Base-by-base conservation (phyloP, 768 basidiomycete species). In the Rhodocollybia butyracea region DNA sequence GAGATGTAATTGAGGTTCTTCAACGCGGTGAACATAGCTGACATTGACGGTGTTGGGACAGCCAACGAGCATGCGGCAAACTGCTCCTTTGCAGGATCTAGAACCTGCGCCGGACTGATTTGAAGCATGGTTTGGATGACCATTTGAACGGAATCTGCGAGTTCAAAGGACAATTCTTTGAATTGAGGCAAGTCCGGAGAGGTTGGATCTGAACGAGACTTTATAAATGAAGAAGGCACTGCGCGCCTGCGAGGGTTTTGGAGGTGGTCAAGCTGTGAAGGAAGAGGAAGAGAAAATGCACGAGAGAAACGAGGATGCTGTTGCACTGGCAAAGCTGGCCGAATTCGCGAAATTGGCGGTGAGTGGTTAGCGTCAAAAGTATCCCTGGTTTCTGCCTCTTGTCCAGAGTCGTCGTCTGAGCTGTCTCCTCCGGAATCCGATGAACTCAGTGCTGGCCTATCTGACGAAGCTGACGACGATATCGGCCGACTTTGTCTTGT, bases 1-100 rank as follows among this genome's bases (percentile, higher is more conserved):
- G 91, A 91, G 60, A 97, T 82, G 64, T 91, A 96, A 67, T 96
- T 96, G 60, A 98, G 81, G 60, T 88, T 90, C 73, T 94, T 93
- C 91, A 97, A 92, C 36, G 88, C 82, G 17, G 91, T 91, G 67
- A 97, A 83, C 68, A 98, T 78, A 36, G 92, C 91, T 17, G 91
- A 89, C 70, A 98, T 80, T 60, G 88, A 91, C 5, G 93, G 82
- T 0, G 90, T 90, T 10, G 94, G 95, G 41, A 97, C 82, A 34
- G 91, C 86, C 24, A 98, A 70, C 2, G 93, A 82, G 68, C 91
- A 96, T 24, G 91, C 88, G 1, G 94, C 89, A 64, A 94, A 89
- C 66, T 94, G 94, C 65, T 98, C 94, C 68, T 91, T 95, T 2
- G 89, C 86, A n/a, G 90, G 84, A 66, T 97, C 94, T 43, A 97